Conservation (phyloP, 2,329 filamentous ascomycete genomes). For the Penicillium corylophilum region DNA sequence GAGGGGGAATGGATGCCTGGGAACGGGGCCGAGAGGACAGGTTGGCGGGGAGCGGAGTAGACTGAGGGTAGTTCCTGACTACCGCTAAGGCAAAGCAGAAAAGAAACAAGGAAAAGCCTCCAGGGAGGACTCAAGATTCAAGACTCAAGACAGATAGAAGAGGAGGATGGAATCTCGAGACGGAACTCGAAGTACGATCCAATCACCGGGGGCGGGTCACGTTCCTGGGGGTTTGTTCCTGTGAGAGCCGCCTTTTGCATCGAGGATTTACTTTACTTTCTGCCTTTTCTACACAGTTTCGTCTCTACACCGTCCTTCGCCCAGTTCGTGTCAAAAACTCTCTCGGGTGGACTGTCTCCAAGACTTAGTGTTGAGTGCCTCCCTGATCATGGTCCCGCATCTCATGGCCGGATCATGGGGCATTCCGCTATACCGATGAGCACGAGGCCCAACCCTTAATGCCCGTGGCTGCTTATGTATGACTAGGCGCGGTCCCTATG, state of each 20-base stretch:
- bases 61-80: conserved; percentile 21
- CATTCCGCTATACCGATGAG: background rate
- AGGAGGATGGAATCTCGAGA: conserved; percentile 17
- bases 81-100: conserved; percentile 11
- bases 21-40: conserved; percentile 21
- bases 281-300: background rate
- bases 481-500: background rate
- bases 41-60: conserved; percentile 20
- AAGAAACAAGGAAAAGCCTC: conserved; percentile 5
- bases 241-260: background rate
- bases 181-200: conserved; percentile 20
- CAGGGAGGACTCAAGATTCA: background rate
- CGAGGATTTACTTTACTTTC: background rate
- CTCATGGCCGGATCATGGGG: conserved; percentile 24
- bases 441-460: background rate
- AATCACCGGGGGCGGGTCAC: conserved; percentile 27
- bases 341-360: background rate
- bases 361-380: background rate
- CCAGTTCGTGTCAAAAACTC: background rate
- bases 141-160: conserved; percentile 8
- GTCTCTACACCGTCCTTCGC: background rate
- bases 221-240: conserved; percentile 11
- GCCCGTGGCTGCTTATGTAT: background rate
- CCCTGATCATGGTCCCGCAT: conserved; percentile 17
- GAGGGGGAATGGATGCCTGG: conserved; percentile 14